phyloP scores from a whole-genome alignment of 2,329 filamentous ascomycete genomes.

The Fusarium oligoseptatum region DNA sequence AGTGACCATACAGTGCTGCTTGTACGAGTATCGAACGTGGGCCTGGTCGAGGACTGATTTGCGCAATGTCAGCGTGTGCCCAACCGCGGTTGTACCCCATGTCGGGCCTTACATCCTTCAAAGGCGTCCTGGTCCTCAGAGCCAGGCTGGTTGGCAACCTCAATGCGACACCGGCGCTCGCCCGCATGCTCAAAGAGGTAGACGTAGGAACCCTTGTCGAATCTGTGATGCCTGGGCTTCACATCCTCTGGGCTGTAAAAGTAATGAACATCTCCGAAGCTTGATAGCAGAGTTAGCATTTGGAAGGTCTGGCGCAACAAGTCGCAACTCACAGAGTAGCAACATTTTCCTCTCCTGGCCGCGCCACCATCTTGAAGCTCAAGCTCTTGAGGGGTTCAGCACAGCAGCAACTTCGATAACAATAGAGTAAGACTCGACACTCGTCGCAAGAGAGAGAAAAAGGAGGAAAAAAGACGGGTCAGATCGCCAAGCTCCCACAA shows the following conservation, averaged over 20 bases:
- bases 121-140: slow-evolving; percentile 85
- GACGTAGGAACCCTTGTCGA: slow-evolving; percentile 83
- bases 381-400: slow-evolving; percentile 5
- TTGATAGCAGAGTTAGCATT: slow-evolving; percentile 51
- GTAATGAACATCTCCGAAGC: slow-evolving; percentile 84
- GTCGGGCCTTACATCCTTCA: slow-evolving; percentile 73
- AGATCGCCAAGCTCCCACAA: slow-evolving; percentile 24
- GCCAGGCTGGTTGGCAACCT: slow-evolving; percentile 81
- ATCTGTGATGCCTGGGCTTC: slow-evolving; percentile 81
- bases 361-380: slow-evolving; percentile 57
- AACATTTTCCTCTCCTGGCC: slow-evolving; percentile 64
- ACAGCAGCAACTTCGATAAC: neutral
- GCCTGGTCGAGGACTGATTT: slow-evolving; percentile 74
- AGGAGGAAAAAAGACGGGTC: slow-evolving; percentile 2
- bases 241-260: slow-evolving; percentile 77
- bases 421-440: slow-evolving; percentile 9
- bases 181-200: slow-evolving; percentile 82
- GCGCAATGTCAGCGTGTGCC: slow-evolving; percentile 23
- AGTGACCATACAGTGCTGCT: slow-evolving; percentile 78
- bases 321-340: slow-evolving; percentile 61
- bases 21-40: slow-evolving; percentile 78
- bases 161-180: slow-evolving; percentile 76
- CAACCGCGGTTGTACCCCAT: slow-evolving; percentile 13
- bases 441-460: slow-evolving; percentile 20
- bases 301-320: neutral